These are phyloP conservation scores for Akanthomyces dipterigenus DNA, from an alignment of 2,329 filamentous ascomycete genomes.

Conservation along the genomic window DNA sequence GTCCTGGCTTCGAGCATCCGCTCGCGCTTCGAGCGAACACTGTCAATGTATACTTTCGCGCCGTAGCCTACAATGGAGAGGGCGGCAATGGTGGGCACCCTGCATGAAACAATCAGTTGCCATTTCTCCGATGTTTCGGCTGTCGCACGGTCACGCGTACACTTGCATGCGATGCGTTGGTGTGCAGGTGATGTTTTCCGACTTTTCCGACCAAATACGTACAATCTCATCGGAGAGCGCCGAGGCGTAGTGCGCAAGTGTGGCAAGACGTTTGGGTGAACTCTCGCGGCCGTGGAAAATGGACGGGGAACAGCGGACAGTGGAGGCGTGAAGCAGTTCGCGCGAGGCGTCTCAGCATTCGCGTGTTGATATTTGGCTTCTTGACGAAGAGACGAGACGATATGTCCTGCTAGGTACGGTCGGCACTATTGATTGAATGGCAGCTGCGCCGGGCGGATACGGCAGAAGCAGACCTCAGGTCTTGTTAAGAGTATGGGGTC, in stretches of 20 bases:
- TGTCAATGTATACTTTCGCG: slow-evolving; percentile 27
- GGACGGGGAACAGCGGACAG: slow-evolving; percentile 18
- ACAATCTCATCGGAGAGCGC: slow-evolving; percentile 25
- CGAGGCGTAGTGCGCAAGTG: slow-evolving; percentile 24
- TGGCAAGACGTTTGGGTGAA: slow-evolving; percentile 27
- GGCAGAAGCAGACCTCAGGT: background rate
- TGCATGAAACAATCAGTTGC: slow-evolving; percentile 14
- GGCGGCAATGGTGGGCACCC: slow-evolving; percentile 26
- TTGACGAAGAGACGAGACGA: background rate
- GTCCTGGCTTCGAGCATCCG: slow-evolving; percentile 25
- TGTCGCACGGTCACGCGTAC: background rate
- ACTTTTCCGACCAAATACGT: slow-evolving; percentile 11
- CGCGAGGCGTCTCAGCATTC: background rate
- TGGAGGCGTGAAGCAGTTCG: background rate
- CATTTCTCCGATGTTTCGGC: background rate
- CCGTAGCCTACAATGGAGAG: slow-evolving; percentile 29
- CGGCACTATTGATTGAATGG: background rate
- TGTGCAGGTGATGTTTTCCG: background rate
- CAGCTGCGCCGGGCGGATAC: background rate
- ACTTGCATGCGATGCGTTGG: background rate
- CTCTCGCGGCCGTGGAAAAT: slow-evolving; percentile 29
- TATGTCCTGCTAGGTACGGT: background rate
- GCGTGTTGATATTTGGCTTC: background rate
- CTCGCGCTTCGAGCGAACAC: slow-evolving; percentile 20
- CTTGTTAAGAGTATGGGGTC: background rate